phyloP scores from a whole-genome alignment of 495 filamentous ascomycete species.

The Penicillium silybi region DNA sequence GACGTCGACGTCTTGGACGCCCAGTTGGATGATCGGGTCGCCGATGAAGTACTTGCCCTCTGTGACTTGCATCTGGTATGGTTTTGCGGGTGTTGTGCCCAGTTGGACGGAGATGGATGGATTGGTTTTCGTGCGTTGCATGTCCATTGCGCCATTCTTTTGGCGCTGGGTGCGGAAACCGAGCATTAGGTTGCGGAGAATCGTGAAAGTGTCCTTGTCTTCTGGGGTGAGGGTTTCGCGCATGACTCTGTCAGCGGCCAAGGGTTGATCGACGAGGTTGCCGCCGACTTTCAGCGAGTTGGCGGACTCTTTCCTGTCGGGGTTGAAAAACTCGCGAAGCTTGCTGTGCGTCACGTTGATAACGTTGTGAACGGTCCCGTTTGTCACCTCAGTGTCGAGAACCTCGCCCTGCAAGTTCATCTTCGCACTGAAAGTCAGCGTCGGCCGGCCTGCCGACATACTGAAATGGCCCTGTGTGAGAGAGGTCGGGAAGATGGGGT shows the following conservation, averaged over 20 bases:
- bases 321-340: constrained; percentile 47
- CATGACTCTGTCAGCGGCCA: constrained; percentile 8
- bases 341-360: constrained; percentile 63
- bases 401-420: constrained; percentile 63
- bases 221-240: constrained; percentile 25
- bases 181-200: constrained; percentile 38
- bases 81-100: constrained; percentile 20
- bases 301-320: constrained; percentile 7
- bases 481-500: constrained; percentile 66
- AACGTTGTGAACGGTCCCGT: constrained; percentile 71
- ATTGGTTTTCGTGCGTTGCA: constrained; percentile 17
- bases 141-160: constrained; percentile 41
- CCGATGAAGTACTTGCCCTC: constrained; percentile 39
- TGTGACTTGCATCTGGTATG: constrained; percentile 26
- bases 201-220: constrained; percentile 39
- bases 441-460: constrained; percentile 60
- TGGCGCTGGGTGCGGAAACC: constrained; percentile 36
- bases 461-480: constrained; percentile 63
- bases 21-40: constrained; percentile 52
- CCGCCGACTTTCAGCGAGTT: constrained; percentile 40
- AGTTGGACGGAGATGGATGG: constrained; percentile 30
- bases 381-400: constrained; percentile 63
- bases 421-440: constrained; percentile 77
- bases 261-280: constrained; percentile 8
- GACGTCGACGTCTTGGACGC: constrained; percentile 25